Conservation (phyloP, 23 red algal species). For the Gracilaria vermiculophylla region DNA sequence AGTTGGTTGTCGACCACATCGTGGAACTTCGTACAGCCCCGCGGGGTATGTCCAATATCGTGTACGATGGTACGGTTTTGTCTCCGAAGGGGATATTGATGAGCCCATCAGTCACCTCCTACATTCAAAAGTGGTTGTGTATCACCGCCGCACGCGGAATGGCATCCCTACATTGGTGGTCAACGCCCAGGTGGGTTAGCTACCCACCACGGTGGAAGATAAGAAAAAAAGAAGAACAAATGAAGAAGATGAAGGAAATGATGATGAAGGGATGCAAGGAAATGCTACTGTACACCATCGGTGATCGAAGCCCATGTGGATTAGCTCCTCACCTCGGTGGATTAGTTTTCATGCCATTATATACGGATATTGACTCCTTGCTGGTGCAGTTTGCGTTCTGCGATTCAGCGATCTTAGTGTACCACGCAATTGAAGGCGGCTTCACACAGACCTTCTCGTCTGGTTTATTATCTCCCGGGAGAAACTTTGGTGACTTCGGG, state of each 20-base stretch:
- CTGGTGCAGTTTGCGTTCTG: too few species aligned
- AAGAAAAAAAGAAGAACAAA: neutral
- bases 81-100: neutral
- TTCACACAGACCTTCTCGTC: too few species aligned
- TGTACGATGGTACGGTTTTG: constrained; percentile 36
- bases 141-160: neutral
- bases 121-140: neutral
- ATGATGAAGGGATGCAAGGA: too few species aligned
- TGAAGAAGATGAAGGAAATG: neutral
- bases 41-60: neutral
- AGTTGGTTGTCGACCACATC: constrained; percentile 25
- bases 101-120: neutral
- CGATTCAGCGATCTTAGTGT: too few species aligned
- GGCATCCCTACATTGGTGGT: neutral
- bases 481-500: too few species aligned
- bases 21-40: neutral
- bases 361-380: too few species aligned
- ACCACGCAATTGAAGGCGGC: too few species aligned
- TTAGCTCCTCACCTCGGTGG: too few species aligned
- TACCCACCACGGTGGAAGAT: neutral
- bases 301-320: too few species aligned
- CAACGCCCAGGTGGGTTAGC: constrained; percentile 10
- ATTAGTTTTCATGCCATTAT: too few species aligned
- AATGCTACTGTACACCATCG: too few species aligned
- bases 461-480: too few species aligned